Evolutionary conservation across 2,329 filamentous ascomycete species (phyloP).

Genomic region (Coniochaeta hoffmannii): DNA sequence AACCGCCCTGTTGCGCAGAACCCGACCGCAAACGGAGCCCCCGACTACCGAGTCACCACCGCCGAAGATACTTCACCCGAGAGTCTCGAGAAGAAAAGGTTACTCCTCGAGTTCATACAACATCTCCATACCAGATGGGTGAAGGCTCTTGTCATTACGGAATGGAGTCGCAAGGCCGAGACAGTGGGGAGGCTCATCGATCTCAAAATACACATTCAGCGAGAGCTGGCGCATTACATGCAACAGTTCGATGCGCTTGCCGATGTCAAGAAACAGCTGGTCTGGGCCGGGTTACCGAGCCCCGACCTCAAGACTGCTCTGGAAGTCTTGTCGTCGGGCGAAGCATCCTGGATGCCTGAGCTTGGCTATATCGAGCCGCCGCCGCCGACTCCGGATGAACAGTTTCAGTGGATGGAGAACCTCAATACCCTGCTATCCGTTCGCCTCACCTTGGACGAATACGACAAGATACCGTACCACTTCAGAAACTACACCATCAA

Average conservation of each 20-base stretch:
- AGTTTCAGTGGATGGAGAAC: conserved; percentile 67
- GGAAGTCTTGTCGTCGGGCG: conserved; percentile 73
- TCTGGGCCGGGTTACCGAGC: conserved; percentile 69
- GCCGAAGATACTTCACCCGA: conserved; percentile 52
- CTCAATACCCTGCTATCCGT: conserved; percentile 79
- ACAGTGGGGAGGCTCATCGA: conserved; percentile 86
- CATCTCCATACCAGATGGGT: conserved; percentile 80
- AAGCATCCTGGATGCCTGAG: conserved; percentile 72
- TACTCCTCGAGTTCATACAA: conserved; percentile 70
- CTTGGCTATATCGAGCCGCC: conserved; percentile 72
- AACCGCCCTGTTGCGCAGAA: conserved; percentile 53
- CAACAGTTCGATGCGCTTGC: conserved; percentile 55
- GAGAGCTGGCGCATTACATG: conserved; percentile 54
- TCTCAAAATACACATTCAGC: conserved; percentile 66
- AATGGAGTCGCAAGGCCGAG: conserved; percentile 77
- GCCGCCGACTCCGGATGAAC: conserved; percentile 61
- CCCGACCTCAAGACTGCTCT: conserved; percentile 88
- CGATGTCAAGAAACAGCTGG: conserved; percentile 66
- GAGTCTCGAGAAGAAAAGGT: conserved; percentile 69
- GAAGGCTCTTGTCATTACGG: conserved; percentile 81
- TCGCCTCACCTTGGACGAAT: conserved; percentile 77
- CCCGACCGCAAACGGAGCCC: conserved; percentile 46
- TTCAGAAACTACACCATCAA: conserved; percentile 72
- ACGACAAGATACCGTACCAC: conserved; percentile 64
- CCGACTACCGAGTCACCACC: conserved; percentile 26